phyloP scores from a whole-genome alignment of 495 filamentous ascomycete genomes.

The Mytilinidion resinicola region DNA sequence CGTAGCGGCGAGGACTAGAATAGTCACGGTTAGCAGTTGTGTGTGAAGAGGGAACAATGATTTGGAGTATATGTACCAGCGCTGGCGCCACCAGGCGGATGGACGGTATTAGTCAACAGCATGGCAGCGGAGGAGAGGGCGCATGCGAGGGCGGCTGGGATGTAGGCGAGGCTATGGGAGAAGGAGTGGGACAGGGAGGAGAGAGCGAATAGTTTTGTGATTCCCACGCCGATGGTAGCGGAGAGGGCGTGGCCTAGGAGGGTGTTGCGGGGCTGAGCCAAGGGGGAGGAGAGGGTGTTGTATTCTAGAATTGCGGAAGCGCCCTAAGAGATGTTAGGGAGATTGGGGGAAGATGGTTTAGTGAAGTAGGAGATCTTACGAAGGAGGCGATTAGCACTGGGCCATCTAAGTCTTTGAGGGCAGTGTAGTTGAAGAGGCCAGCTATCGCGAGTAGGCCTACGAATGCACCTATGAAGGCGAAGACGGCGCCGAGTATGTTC shows the following conservation, averaged over 20 bases:
- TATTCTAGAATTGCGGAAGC: constrained; percentile 36
- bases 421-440: constrained; percentile 24
- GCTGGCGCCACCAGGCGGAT: constrained; percentile 86
- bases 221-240: constrained; percentile 57
- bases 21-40: too few species aligned
- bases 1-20: constrained; percentile 69
- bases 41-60: too few species aligned
- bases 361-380: constrained; percentile 9
- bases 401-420: constrained; percentile 13
- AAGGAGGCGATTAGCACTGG: constrained; percentile 30
- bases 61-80: too few species aligned
- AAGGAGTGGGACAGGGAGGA: constrained; percentile 47
- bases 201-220: constrained; percentile 68
- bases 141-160: constrained; percentile 65
- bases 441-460: constrained; percentile 28
- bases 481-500: constrained; percentile 23
- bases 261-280: constrained; percentile 75
- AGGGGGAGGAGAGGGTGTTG: constrained; percentile 60
- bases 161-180: constrained; percentile 53
- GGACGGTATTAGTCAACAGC: constrained; percentile 69
- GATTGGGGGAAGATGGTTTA: neutral
- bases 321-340: constrained; percentile 19
- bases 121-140: constrained; percentile 64
- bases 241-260: constrained; percentile 67
- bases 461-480: constrained; percentile 30